phyloP scores from a whole-genome alignment of 2,329 filamentous ascomycete genomes.

The Cercospora nicotianae region DNA sequence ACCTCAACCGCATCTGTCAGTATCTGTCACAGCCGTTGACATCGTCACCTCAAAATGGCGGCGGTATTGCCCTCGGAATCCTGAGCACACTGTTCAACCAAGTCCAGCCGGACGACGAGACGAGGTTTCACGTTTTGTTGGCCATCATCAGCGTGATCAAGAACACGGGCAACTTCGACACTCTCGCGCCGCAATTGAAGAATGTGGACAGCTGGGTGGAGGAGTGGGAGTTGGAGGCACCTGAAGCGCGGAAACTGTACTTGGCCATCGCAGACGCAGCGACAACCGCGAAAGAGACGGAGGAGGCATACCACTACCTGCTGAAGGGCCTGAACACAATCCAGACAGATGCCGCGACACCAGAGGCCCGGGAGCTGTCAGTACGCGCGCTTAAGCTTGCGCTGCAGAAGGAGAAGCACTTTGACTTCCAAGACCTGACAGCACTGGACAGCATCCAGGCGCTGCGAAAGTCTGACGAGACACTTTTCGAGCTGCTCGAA shows the following conservation, averaged over 20 bases:
- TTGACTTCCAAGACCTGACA: constrained; percentile 72
- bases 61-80: constrained; percentile 82
- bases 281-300: constrained; percentile 71
- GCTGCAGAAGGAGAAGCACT: constrained; percentile 65
- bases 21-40: constrained; percentile 86
- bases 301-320: constrained; percentile 73
- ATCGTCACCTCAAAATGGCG: constrained; percentile 80
- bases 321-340: constrained; percentile 76
- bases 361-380: constrained; percentile 59
- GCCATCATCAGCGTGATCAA: constrained; percentile 84
- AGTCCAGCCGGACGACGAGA: constrained; percentile 70
- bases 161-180: constrained; percentile 65
- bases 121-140: constrained; percentile 87
- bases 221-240: constrained; percentile 78
- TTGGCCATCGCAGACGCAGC: constrained; percentile 80
- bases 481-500: constrained; percentile 88
- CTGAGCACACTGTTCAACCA: constrained; percentile 97
- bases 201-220: constrained; percentile 79
- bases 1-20: constrained; percentile 83
- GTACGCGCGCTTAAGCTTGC: constrained; percentile 66
- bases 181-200: constrained; percentile 77
- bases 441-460: constrained; percentile 77
- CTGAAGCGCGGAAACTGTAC: constrained; percentile 82
- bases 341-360: constrained; percentile 55
- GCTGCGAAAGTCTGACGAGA: constrained; percentile 77